A percentile compares a stretch with the other conserved stretches of the same genome.
Evolutionary conservation across 2,329 filamentous ascomycete species (phyloP).

Genomic region (Monosporascus sp.): DNA sequence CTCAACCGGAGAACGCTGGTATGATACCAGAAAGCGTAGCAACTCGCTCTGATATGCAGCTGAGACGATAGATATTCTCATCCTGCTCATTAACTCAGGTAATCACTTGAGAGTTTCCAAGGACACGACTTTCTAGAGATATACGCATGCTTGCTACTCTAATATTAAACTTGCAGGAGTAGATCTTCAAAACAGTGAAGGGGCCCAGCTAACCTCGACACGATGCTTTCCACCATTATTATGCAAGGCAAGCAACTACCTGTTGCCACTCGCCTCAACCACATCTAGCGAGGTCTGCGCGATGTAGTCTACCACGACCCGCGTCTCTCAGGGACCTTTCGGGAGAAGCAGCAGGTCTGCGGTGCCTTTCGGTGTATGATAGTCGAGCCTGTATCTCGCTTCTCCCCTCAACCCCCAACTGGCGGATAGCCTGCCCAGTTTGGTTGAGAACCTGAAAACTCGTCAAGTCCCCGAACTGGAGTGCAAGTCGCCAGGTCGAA

Average conservation of each 20-base stretch:
- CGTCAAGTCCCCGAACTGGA: conserved; percentile 34
- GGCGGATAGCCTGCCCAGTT: conserved; percentile 31
- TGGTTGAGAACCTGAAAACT: conserved; percentile 35
- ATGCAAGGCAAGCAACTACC: conserved; percentile 4
- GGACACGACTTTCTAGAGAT: neutral
- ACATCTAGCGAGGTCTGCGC: neutral
- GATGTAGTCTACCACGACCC: conserved; percentile 15
- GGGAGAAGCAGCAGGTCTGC: conserved; percentile 20
- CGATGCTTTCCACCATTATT: conserved; percentile 9
- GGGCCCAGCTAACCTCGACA: conserved; percentile 8
- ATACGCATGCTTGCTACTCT: neutral
- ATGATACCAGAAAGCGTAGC: too few relatives aligned
- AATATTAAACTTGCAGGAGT: conserved; percentile 1
- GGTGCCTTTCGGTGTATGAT: conserved; percentile 20
- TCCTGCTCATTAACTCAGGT: too few relatives aligned
- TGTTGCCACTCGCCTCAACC: conserved; percentile 3
- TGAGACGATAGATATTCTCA: too few relatives aligned
- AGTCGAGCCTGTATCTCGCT: conserved; percentile 15
- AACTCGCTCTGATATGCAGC: too few relatives aligned
- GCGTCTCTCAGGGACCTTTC: conserved; percentile 1
- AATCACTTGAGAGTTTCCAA: too few relatives aligned
- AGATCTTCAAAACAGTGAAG: conserved; percentile 1
- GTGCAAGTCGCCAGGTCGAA: conserved; percentile 31
- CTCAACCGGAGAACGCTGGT: too few relatives aligned
- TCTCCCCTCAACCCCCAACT: conserved; percentile 19